Percentiles rank a stretch among this genome's conserved stretches.
phyloP scores from a whole-genome alignment of 208 protist species.

The Acanthamoeba pearcei region DNA sequence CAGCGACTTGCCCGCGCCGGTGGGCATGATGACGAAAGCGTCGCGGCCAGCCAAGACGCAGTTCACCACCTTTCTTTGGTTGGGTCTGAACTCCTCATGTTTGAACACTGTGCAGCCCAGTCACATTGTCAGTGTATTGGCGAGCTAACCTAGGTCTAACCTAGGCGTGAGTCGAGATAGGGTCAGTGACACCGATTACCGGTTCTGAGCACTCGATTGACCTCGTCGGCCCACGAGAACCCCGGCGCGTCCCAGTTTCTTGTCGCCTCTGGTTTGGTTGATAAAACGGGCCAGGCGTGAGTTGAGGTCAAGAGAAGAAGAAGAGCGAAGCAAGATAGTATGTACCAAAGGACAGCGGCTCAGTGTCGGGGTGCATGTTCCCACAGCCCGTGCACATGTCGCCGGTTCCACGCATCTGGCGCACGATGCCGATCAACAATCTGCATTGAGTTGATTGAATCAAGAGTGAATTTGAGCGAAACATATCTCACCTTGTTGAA shows the following conservation, averaged over 20 bases:
- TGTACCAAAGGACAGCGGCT: conserved; percentile 13
- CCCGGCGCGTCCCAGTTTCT: neutral
- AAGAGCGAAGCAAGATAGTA: neutral
- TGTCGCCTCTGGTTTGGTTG: neutral
- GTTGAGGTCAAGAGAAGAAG: neutral
- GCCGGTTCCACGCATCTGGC: neutral
- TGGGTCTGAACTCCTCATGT: conserved; percentile 89
- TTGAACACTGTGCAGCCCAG: conserved; percentile 71
- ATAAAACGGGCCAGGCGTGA: neutral
- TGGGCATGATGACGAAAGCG: conserved; percentile 94
- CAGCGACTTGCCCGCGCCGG: conserved; percentile 91
- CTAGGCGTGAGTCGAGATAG: neutral
- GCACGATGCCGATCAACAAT: neutral
- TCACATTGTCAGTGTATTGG: neutral
- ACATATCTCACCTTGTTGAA: neutral
- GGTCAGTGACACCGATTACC: neutral
- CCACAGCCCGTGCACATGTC: neutral
- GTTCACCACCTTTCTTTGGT: conserved; percentile 96
- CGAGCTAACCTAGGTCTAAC: neutral
- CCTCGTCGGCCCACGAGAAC: neutral
- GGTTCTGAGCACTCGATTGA: neutral
- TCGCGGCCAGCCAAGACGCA: conserved; percentile 93
- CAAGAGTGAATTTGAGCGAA: neutral
- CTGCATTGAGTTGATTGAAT: neutral
- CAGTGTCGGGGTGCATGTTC: neutral